Conservation (phyloP, 2,329 filamentous ascomycete genomes). For the Huntiella abstrusa region DNA sequence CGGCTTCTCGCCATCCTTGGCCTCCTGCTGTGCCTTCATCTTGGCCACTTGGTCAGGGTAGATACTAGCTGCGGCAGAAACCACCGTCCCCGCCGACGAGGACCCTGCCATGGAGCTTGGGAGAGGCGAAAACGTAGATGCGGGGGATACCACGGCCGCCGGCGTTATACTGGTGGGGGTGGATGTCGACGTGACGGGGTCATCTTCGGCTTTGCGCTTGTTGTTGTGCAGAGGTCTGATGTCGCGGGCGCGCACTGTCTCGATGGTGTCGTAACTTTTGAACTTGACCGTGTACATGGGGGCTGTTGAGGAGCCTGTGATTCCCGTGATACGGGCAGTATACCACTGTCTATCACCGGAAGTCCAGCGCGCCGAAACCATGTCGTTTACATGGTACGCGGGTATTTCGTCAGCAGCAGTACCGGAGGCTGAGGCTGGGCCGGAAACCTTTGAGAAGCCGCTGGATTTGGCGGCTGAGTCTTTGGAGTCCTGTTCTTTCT, state of each 20-base stretch:
- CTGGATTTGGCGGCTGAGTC: constrained; percentile 28
- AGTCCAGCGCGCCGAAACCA: constrained; percentile 74
- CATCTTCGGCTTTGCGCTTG: constrained; percentile 67
- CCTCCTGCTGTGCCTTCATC: constrained; percentile 42
- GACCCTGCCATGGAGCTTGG: constrained; percentile 11
- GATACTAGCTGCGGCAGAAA: constrained; percentile 36
- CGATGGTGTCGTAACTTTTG: constrained; percentile 72
- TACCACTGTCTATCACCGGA: constrained; percentile 83
- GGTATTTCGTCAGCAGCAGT: constrained; percentile 19
- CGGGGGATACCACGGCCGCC: constrained; percentile 14
- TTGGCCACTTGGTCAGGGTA: constrained; percentile 32
- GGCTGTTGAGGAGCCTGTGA: constrained; percentile 77
- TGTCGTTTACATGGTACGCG: constrained; percentile 74
- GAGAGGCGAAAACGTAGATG: constrained; percentile 7
- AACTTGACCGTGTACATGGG: constrained; percentile 93
- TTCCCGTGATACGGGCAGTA: constrained; percentile 77
- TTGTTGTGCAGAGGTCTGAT: constrained; percentile 54
- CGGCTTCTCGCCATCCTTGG: constrained; percentile 44
- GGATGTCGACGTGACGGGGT: constrained; percentile 24
- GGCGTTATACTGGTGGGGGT: constrained; percentile 10
- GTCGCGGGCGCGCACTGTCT: constrained; percentile 65
- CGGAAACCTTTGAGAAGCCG: constrained; percentile 11
- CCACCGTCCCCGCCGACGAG: constrained; percentile 26
- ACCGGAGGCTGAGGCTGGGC: neutral
- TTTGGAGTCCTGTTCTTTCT: constrained; percentile 23